phyloP scores from a whole-genome alignment of 768 basidiomycete genomes.

The Galerina marginata region DNA sequence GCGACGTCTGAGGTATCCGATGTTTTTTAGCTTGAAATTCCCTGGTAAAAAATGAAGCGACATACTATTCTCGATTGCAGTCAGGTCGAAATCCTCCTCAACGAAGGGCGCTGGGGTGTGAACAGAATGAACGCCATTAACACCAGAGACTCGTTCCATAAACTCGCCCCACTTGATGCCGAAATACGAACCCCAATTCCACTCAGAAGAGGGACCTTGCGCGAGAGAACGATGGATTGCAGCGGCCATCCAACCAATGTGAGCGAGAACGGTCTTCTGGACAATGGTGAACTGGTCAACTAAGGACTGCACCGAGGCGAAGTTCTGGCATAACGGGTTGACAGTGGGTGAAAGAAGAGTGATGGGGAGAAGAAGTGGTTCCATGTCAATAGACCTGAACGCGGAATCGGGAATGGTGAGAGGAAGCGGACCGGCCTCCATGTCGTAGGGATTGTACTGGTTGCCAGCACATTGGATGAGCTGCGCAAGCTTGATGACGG shows the following conservation, averaged over 20 bases:
- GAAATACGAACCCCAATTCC: constrained; percentile 9
- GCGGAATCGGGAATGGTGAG: background rate
- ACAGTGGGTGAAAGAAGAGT: background rate
- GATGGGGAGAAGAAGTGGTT: background rate
- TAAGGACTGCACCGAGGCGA: background rate
- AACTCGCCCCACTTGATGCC: constrained; percentile 7
- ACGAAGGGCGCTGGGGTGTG: background rate
- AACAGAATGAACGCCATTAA: background rate
- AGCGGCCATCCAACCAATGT: background rate
- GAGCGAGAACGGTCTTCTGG: background rate
- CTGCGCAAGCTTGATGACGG: background rate
- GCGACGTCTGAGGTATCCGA: too few relatives aligned
- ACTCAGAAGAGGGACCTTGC: background rate
- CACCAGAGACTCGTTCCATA: background rate
- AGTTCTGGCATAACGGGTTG: background rate
- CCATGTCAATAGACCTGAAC: background rate
- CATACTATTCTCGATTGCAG: background rate
- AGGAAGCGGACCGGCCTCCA: background rate
- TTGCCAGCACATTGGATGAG: background rate
- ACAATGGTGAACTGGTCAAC: background rate
- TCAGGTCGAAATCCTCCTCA: background rate
- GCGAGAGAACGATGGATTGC: background rate
- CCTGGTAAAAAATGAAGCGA: background rate
- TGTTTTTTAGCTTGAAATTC: too few relatives aligned
- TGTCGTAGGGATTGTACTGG: background rate